Percentiles rank a stretch among this genome's conserved stretches.
Evolutionary conservation across 2,329 filamentous ascomycete species (phyloP).

Genomic region (Penicillium capsulatum): DNA sequence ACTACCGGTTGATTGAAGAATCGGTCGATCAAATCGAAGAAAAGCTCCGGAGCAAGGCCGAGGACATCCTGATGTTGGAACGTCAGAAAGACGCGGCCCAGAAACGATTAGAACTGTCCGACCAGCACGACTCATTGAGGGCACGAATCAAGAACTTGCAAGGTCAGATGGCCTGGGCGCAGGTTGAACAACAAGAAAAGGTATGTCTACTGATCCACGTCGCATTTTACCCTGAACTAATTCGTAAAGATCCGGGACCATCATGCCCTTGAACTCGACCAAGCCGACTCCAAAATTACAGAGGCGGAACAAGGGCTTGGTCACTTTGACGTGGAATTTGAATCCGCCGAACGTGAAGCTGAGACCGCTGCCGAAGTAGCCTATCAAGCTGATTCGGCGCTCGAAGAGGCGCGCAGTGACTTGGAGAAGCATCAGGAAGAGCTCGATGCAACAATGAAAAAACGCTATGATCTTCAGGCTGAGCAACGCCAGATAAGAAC

Average conservation of each 20-base stretch:
- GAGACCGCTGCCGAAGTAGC: conserved; percentile 43
- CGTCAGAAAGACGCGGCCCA: conserved; percentile 58
- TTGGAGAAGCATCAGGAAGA: conserved; percentile 49
- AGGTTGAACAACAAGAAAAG: conserved; percentile 72
- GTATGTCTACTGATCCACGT: conserved; percentile 23
- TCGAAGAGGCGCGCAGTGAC: conserved; percentile 46
- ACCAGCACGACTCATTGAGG: conserved; percentile 63
- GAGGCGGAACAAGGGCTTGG: conserved; percentile 43
- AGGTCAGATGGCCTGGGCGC: conserved; percentile 76
- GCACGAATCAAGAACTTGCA: conserved; percentile 56
- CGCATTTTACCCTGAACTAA: conserved; percentile 9
- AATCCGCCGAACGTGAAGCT: conserved; percentile 37
- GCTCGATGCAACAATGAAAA: conserved; percentile 52
- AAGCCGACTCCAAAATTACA: conserved; percentile 47
- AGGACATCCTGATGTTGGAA: conserved; percentile 61
- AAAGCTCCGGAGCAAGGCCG: conserved; percentile 58
- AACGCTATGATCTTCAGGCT: conserved; percentile 53
- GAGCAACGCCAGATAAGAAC: conserved; percentile 64
- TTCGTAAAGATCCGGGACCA: conserved; percentile 30
- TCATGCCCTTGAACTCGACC: conserved; percentile 35
- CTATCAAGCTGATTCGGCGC: conserved; percentile 42
- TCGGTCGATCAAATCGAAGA: conserved; percentile 67
- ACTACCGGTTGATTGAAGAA: conserved; percentile 80
- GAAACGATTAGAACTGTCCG: conserved; percentile 60
- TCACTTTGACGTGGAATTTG: conserved; percentile 46